Conservation (phyloP, 805 yeast genomes). For the Metschnikowia noctiluminum region DNA sequence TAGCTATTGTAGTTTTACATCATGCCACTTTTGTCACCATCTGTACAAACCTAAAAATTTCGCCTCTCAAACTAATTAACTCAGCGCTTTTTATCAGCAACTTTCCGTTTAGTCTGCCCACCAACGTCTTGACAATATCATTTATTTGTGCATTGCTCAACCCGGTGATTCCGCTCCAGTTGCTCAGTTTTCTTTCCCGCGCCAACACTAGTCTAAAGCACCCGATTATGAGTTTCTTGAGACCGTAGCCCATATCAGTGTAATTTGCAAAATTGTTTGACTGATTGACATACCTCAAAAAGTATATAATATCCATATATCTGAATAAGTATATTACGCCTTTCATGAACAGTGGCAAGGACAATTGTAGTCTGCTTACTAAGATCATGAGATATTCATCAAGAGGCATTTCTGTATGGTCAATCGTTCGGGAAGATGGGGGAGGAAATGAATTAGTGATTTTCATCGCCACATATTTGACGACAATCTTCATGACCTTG, state of each 20-base stretch:
- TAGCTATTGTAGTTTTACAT: too few species aligned
- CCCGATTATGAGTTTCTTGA: constrained; percentile 40
- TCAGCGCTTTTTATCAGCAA: constrained; percentile 36
- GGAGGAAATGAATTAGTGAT: constrained; percentile 44
- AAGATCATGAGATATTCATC: constrained; percentile 39
- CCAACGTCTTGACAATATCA: constrained; percentile 32
- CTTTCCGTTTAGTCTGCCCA: constrained; percentile 40
- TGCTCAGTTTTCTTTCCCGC: constrained; percentile 25
- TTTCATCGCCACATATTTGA: constrained; percentile 42
- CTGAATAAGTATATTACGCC: constrained; percentile 42
- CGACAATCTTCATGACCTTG: constrained; percentile 40
- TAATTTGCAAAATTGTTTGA: constrained; percentile 43
- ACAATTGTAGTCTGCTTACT: constrained; percentile 34
- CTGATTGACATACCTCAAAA: constrained; percentile 43
- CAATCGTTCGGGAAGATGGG: constrained; percentile 24
- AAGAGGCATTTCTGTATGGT: constrained; percentile 32
- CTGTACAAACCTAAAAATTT: constrained; percentile 40
- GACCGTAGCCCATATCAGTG: constrained; percentile 42
- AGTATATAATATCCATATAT: constrained; percentile 45
- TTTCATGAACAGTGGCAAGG: constrained; percentile 36
- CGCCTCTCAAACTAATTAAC: constrained; percentile 34
- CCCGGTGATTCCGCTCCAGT: constrained; percentile 39
- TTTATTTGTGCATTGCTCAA: constrained; percentile 35
- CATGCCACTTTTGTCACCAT: constrained; percentile 34
- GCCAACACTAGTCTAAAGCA: constrained; percentile 39